Evolutionary conservation across 192 early-diverging fungal species (phyloP), one percentile per base, ranked within the genome.

Genomic region (Kickxella alabastrina): DNA sequence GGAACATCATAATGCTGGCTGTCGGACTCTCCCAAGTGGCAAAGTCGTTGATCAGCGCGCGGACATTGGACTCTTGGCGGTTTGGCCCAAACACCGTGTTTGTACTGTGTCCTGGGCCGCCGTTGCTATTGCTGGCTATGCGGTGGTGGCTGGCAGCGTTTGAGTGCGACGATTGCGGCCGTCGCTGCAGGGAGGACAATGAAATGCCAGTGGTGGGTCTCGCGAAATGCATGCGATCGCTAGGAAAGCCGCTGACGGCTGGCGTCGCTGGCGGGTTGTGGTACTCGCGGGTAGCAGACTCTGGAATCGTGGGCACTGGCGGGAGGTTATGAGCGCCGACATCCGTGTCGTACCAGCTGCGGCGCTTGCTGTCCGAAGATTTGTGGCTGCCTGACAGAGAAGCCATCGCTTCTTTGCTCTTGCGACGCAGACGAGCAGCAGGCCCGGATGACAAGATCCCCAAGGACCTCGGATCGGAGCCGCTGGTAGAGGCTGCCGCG

Each of bases 1-100:
- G 72, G 53, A 75, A 75, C 72, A 75, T 75, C 72, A 75, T 75
- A 8, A 75, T 60, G 41, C 72, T 75, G 4, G 72, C 61, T 3
- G 72, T 28, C 22, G 72, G 65, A 57, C 65, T 75, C 60, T 75
- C 72, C 72, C 72, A 75, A 8, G 48, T 26, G 1, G 72, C 72
- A 75, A 75, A 75, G 41, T 75, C 72, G 49, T 65, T 68, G 43
- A 75, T 39, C 39, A 75, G 53, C 23, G 60, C 53, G 8, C 72
- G 64, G 43, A 75, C 72, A 14, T 54, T 46, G 21, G 72, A 25
- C 19, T 75, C 72, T 25, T 54, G 52, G 9, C 72, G 72, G 25
- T 17, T 60, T 10, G 65, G 72, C 5, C 63, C 59, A 41, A 68
- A 55, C 39, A 45, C 36, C 19, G 46, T 42, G 35, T 35, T 60